These are phyloP conservation scores for Elsinoe australis DNA, from an alignment of 2,329 filamentous ascomycete genomes.

Conservation along the genomic window DNA sequence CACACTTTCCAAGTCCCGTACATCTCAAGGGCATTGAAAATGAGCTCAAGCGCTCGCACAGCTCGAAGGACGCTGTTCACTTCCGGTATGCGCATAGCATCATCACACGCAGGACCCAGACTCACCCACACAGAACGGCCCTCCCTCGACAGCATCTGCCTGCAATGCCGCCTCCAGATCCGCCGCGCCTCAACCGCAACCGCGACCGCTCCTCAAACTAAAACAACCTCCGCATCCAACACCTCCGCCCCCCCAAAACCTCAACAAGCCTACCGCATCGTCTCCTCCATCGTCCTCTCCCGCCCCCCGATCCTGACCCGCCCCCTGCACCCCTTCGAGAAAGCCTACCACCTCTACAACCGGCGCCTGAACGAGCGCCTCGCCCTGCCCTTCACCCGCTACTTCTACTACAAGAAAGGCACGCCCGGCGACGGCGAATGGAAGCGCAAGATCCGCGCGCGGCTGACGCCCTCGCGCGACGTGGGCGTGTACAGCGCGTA, in stretches of 20 bases:
- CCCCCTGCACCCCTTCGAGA: constrained; percentile 77
- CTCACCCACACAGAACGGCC: constrained; percentile 27
- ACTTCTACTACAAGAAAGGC: constrained; percentile 91
- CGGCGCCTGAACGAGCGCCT: constrained; percentile 91
- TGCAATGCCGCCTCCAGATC: constrained; percentile 38
- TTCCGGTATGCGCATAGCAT: constrained; percentile 33
- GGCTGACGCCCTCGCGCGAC: constrained; percentile 71
- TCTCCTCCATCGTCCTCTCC: constrained; percentile 71
- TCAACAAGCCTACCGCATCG: constrained; percentile 38
- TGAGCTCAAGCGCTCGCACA: constrained; percentile 41
- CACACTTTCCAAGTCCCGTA: constrained; percentile 12
- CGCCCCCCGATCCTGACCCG: constrained; percentile 82
- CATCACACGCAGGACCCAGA: constrained; percentile 14
- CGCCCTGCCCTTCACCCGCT: constrained; percentile 74
- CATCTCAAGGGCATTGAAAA: constrained; percentile 26
- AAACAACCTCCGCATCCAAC: constrained; percentile 30
- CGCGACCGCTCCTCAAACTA: constrained; percentile 25
- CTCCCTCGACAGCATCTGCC: constrained; percentile 41
- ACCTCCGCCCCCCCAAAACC: constrained; percentile 41
- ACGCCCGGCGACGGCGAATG: constrained; percentile 80
- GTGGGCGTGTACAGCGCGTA: constrained; percentile 77
- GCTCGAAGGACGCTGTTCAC: too few relatives aligned
- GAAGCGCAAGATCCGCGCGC: constrained; percentile 74
- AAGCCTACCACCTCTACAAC: constrained; percentile 93
- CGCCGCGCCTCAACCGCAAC: constrained; percentile 34